Evolutionary conservation across 345 rosid species (phyloP), one percentile per base, ranked within the genome.

Genomic region (Eucalyptus pumila): DNA sequence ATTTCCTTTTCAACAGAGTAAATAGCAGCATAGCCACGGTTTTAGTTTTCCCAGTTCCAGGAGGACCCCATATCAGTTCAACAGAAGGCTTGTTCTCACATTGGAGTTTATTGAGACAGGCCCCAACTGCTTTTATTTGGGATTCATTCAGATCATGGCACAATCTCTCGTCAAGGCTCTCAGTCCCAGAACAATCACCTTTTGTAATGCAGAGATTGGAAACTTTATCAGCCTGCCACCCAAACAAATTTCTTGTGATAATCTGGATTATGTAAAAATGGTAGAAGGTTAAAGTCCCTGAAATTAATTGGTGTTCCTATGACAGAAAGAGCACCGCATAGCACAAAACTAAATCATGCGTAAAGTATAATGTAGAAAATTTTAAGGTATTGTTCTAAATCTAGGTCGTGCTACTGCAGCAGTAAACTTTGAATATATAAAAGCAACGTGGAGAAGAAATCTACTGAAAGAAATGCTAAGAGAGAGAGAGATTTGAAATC

Each of bases 21-120:
- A 88, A 90, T 5, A 94, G 91, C 80, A 94, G 42, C 45, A 72
- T 49, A 16, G 93, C 89, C 30, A 91, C 83, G 10, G 92, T 93
- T 89, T 90, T 93, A 14, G 96, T 94, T 89, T 94, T 94, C 52
- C 96, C 96, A 13, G 96, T 94, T 81, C 96, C 96, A 3, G 94
- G 94, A 6, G 94, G 94, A 12, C 96, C 96, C 95, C 94, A 93
- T 48, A 94, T 89, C 44, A 94, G 93, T 86, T 92, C 91, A 81
- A 94, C 91, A 30, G 67, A 12, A 6, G 90, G 83, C 89, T 67
- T 88, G 87, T 94, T 93, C 44, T 87, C 60, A 89, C 93, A 91
- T 27, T 50, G 45, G 30, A 85, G 44, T 89, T 85, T 90, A 54
- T 19, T 11, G 83, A 93, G 92, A 80, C 94, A 91, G 32, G 85